phyloP scores from a whole-genome alignment of 495 filamentous ascomycete genomes.

The Xylaria grammica region DNA sequence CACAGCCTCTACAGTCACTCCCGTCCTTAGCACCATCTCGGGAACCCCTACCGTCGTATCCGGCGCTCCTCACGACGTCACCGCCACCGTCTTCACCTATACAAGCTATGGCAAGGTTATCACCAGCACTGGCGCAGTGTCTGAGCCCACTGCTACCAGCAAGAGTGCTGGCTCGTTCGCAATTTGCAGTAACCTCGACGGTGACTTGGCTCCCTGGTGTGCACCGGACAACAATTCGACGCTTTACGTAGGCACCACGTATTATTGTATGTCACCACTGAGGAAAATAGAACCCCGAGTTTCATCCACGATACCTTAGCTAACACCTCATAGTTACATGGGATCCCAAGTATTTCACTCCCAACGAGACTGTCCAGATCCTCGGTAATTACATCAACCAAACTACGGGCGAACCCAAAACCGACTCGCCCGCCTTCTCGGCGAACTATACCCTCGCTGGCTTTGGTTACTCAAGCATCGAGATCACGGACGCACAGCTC shows the following conservation, averaged over 20 bases:
- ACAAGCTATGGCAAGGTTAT: conserved; percentile 36
- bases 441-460: conserved; percentile 36
- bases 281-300: too few relatives aligned
- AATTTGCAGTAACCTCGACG: conserved; percentile 46
- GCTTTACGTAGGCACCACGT: conserved; percentile 38
- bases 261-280: conserved; percentile 42
- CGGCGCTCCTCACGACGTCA: conserved; percentile 46
- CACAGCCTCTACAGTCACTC: conserved; percentile 44
- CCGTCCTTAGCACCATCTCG: conserved; percentile 43
- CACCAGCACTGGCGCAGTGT: conserved; percentile 36
- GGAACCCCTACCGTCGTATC: conserved; percentile 45
- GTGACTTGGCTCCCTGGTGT: conserved; percentile 47
- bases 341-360: conserved; percentile 49
- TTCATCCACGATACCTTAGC: not conserved
- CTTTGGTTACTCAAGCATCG: conserved; percentile 50
- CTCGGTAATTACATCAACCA: conserved; percentile 44
- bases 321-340: conserved; percentile 45
- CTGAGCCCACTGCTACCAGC: conserved; percentile 38
- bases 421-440: conserved; percentile 40
- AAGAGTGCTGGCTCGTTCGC: conserved; percentile 40
- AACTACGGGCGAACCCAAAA: conserved; percentile 31
- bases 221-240: conserved; percentile 37
- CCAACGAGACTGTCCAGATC: conserved; percentile 42
- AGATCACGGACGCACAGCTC: conserved; percentile 36
- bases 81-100: conserved; percentile 46